A percentile compares a stretch with the other conserved stretches of the same genome.
Conservation (phyloP, 202 grass and related monocot genomes). For the Carex arenaria region DNA sequence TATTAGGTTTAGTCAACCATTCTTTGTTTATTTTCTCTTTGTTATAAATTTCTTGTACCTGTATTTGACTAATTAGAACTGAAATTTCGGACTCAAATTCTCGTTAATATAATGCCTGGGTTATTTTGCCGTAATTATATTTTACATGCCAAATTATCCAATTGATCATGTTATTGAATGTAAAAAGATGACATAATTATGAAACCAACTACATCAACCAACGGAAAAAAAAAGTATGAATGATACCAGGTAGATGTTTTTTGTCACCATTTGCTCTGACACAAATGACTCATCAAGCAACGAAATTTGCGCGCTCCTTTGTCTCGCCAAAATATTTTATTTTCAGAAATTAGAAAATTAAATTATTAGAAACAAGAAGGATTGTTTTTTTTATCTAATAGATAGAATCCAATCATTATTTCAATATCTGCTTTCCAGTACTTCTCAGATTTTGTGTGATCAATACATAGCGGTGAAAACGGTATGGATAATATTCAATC, state of each 20-base stretch:
- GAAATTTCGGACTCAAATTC: not conserved
- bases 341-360: too few relatives aligned
- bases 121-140: too few relatives aligned
- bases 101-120: not conserved
- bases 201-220: not conserved
- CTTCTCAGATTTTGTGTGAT: too few relatives aligned
- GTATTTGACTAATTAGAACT: not conserved
- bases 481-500: too few relatives aligned
- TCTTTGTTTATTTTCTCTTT: not conserved
- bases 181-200: conserved; percentile 2
- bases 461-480: too few relatives aligned
- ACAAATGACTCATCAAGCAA: not conserved
- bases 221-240: not conserved
- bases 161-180: not conserved
- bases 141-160: not conserved
- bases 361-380: too few relatives aligned
- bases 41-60: not conserved
- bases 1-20: not conserved
- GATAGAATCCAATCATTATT: too few relatives aligned
- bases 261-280: conserved; percentile 14
- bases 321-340: too few relatives aligned
- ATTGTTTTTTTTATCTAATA: too few relatives aligned
- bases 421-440: too few relatives aligned
- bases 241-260: not conserved
- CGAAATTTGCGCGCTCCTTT: not conserved